Conservation (phyloP, 306 rosid species). For the Astragalus membranaceus region DNA sequence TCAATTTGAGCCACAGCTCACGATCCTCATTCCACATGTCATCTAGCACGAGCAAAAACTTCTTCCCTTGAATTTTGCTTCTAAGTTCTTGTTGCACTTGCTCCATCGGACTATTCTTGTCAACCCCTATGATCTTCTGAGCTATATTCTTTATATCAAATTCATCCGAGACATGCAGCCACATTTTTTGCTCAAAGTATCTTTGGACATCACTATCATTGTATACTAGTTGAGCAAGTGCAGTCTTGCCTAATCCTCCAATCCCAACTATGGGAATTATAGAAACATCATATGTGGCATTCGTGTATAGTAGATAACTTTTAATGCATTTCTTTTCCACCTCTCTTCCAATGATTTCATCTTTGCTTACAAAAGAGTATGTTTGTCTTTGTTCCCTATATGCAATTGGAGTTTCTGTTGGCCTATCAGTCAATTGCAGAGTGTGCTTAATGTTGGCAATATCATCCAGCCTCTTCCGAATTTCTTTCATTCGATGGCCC, state of each 20-base stretch:
- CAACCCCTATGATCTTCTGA: slow-evolving; percentile 13
- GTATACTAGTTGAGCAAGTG: slow-evolving; percentile 34
- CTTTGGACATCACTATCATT: background rate
- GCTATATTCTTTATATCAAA: slow-evolving; percentile 26
- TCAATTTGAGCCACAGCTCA: slow-evolving; percentile 9
- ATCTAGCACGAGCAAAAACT: slow-evolving; percentile 36
- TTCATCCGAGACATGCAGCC: slow-evolving; percentile 42
- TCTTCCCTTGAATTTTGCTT: slow-evolving; percentile 13
- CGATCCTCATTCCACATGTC: slow-evolving; percentile 32
- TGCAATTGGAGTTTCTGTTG: background rate
- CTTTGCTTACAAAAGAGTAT: slow-evolving; percentile 22
- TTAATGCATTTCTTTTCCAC: background rate
- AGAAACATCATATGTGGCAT: slow-evolving; percentile 10
- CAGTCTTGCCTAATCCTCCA: slow-evolving; percentile 43
- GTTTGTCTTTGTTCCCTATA: slow-evolving; percentile 24
- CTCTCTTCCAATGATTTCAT: slow-evolving; percentile 30
- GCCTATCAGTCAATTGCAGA: background rate
- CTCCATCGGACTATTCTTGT: slow-evolving; percentile 3
- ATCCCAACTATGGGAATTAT: slow-evolving; percentile 30
- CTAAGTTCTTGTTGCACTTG: background rate
- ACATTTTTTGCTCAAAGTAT: slow-evolving; percentile 21
- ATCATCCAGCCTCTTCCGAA: slow-evolving; percentile 17
- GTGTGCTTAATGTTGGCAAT: slow-evolving; percentile 11
- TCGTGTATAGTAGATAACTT: background rate
- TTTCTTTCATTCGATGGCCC: slow-evolving; percentile 24